Conservation (phyloP, 352 stramenopile species). For the Globisporangium paddicum region DNA sequence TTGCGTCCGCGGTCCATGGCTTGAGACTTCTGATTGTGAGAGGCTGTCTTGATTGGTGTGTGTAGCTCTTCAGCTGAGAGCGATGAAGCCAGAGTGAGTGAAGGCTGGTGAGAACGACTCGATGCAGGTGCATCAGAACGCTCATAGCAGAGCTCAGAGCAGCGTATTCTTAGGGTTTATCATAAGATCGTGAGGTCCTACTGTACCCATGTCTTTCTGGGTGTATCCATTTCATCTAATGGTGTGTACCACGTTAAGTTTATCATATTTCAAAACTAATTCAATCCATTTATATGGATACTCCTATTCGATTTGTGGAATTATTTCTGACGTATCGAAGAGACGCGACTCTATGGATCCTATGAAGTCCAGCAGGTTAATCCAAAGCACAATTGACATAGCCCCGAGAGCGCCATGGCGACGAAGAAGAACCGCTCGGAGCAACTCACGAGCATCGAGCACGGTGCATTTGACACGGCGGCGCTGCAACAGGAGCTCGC, state of each 20-base stretch:
- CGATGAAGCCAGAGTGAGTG: conserved; percentile 4
- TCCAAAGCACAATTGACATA: no score
- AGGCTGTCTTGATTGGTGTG: no score
- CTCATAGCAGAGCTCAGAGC: background rate
- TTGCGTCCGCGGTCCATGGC: conserved; percentile 84
- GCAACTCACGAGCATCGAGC: conserved; percentile 71
- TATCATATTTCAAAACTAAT: background rate
- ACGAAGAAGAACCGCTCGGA: conserved; percentile 16
- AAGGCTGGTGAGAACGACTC: background rate
- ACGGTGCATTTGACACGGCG: conserved; percentile 68
- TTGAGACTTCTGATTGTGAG: background rate
- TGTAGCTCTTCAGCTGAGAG: conserved; percentile 2
- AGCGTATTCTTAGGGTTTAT: background rate
- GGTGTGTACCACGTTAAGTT: background rate
- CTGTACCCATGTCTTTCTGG: background rate
- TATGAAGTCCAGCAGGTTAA: no score
- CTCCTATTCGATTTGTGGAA: background rate
- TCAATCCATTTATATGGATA: background rate
- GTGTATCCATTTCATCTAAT: background rate
- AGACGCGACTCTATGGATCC: background rate
- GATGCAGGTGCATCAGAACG: background rate
- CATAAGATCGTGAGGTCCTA: background rate
- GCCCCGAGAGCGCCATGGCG: conserved; percentile 16
- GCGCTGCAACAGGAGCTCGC: conserved; percentile 69
- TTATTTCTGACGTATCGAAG: background rate